Evolutionary conservation across 768 basidiomycete genomes (phyloP), one percentile per base, ranked within the genome.

Genomic region (Mycena rosella): DNA sequence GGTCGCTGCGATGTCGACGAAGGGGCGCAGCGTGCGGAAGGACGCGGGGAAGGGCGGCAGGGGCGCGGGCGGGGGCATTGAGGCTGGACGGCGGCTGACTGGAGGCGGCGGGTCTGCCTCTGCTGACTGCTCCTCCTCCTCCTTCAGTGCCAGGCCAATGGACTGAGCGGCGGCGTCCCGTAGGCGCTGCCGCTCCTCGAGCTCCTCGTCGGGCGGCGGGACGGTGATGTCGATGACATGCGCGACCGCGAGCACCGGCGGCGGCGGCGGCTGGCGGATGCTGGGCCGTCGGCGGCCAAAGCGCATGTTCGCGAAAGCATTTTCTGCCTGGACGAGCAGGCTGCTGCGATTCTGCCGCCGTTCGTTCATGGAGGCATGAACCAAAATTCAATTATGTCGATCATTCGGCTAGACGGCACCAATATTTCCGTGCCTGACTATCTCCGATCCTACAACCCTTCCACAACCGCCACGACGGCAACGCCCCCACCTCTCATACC

Each of bases 191-290:
- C 93, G 87, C 72, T 94, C 93, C 73, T 90, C 89, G 53, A 86
- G 83, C 72, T 94, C 93, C 49, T 82, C 85, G 69, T 91, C 88
- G 1, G 56, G 56, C 5, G 78, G 79, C 45, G 78, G 81, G 11
- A 87, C 87, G 52, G 79, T 84, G 55, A 94, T 93, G 75, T 94
- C 92, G 63, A 94, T 91, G 55, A 94, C 90, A 42, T 87, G 91
- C 26, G 51, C 40, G 3, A 65, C 29, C 3, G 64, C 51, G 30
- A 65, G 57, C 13, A 54, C 22, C 1, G 38, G 45, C 11, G n/a
- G 52, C 10, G 40, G 51, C 7, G 34, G 32, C 7, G 60, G 51
- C 38, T 60, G 52, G 3, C 70, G 65, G 38, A 71, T 27, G 20
- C 27, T 40, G 1, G 57, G 51, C 0, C 65, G 61, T 0, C 65